Percentiles rank a stretch among this genome's conserved stretches.
phyloP scores from a whole-genome alignment of 306 rosid genomes.

The Heteromeles arbutifolia region DNA sequence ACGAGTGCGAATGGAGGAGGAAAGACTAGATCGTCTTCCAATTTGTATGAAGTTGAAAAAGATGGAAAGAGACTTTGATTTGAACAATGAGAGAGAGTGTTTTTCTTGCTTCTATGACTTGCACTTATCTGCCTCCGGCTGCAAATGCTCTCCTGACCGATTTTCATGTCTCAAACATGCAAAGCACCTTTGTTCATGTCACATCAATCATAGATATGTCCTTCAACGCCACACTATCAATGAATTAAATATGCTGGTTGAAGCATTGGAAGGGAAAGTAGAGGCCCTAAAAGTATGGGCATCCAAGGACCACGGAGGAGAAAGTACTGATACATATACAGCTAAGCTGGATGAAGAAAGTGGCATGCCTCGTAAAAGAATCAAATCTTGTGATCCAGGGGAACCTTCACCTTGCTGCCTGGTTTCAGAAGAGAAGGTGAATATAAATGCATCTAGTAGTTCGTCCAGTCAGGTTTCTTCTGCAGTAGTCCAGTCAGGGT shows the following conservation, averaged over 20 bases:
- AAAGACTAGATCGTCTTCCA: constrained; percentile 60
- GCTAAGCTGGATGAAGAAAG: constrained; percentile 30
- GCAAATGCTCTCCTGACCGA: constrained; percentile 70
- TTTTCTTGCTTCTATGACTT: constrained; percentile 83
- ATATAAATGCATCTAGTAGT: constrained; percentile 33
- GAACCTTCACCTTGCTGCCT: constrained; percentile 31
- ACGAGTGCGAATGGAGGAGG: constrained; percentile 69
- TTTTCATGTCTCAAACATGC: constrained; percentile 80
- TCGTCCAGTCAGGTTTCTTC: constrained; percentile 50
- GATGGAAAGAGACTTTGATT: constrained; percentile 67
- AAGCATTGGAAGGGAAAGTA: constrained; percentile 61
- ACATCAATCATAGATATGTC: constrained; percentile 38
- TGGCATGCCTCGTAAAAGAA: constrained; percentile 2
- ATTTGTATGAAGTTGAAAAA: constrained; percentile 45
- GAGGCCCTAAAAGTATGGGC: constrained; percentile 43
- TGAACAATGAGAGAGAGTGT: constrained; percentile 73
- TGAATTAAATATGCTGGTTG: constrained; percentile 53
- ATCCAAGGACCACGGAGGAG: constrained; percentile 21
- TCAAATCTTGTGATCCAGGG: constrained; percentile 15
- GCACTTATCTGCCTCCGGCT: constrained; percentile 66
- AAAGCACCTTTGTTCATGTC: constrained; percentile 60
- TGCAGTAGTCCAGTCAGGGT: constrained; percentile 48
- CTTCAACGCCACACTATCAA: constrained; percentile 46
- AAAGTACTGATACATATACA: constrained; percentile 14
- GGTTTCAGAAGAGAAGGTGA: constrained; percentile 39